Conservation (phyloP, 2,329 filamentous ascomycete species). For the Exophiala aquamarina region DNA sequence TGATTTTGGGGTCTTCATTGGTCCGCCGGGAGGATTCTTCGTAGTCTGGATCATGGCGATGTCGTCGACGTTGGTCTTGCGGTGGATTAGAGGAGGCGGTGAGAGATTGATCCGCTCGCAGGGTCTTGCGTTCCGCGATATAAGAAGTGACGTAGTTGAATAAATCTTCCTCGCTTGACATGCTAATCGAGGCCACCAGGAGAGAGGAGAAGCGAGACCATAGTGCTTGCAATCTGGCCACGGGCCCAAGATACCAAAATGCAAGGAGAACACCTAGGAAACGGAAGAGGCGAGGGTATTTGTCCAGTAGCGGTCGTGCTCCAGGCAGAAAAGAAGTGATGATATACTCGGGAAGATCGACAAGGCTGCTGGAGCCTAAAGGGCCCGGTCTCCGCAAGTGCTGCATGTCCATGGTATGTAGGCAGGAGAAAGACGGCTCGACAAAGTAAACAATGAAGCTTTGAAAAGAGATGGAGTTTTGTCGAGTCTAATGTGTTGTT, state of each 20-base stretch:
- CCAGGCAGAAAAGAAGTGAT: conserved; percentile 26
- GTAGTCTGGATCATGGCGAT: conserved; percentile 23
- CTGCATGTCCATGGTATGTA: conserved; percentile 18
- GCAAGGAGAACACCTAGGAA: conserved; percentile 27
- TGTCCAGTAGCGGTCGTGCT: conserved; percentile 25
- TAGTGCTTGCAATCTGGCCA: conserved; percentile 22
- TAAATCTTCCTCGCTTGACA: conserved; percentile 29
- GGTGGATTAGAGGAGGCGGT: conserved; percentile 26
- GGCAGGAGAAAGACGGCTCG: background rate
- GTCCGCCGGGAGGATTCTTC: conserved; percentile 22
- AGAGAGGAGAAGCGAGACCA: conserved; percentile 25
- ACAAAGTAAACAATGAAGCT: background rate
- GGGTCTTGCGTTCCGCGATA: conserved; percentile 21
- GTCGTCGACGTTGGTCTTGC: conserved; percentile 13
- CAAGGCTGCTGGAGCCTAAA: conserved; percentile 15
- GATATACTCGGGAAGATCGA: conserved; percentile 26
- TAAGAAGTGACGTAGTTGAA: conserved; percentile 26
- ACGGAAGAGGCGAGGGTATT: conserved; percentile 25
- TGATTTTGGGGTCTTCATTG: conserved; percentile 26
- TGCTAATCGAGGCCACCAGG: conserved; percentile 23
- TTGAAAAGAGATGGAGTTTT: too few relatives aligned
- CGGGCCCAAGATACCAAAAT: conserved; percentile 27
- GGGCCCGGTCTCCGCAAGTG: conserved; percentile 12
- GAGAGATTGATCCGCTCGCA: conserved; percentile 25
- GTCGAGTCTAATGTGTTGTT: too few relatives aligned